Evolutionary conservation across 106 monocot species (phyloP), one percentile per base, ranked within the genome.

Genomic region (Xerophyta viscosa): DNA sequence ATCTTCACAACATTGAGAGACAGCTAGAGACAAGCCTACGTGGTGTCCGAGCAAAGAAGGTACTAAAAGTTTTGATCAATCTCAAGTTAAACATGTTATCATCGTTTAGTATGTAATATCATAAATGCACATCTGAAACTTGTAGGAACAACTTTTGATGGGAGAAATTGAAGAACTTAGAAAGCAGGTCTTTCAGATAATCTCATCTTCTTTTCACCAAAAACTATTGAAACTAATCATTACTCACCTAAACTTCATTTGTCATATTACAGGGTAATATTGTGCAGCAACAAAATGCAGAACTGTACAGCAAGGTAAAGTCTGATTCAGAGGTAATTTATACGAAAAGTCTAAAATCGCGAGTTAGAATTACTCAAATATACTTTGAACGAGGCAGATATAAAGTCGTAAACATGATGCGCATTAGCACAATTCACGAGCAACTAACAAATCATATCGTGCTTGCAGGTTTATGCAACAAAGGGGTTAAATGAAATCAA

Each of bases 221-320:
- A 9, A 47, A 7, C 3, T n/a, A 46, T 18, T 8, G 7, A 19
- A 8, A 7, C 8, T 2, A 20, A 23, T 20, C 21, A 23, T 25
- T 1, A 25, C 3, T 1, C 21, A 26, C 13, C 8, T 50, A 4
- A 50, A 24, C 27, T 24, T 24, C 13, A 26, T 8, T 26, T n/a
- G n/a, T 29, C 41, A 27, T 31, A n/a, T 47, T 48, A 20, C 67
- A 81, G 81, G 76, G 63, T 18, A 68, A 58, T 26, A 46, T 81
- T 28, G 31, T 76, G 42, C 71, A 76, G 39, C 71, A 72, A 81
- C 76, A 81, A 56, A 76, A 81, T 46, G 64, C 72, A 24, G 67
- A 76, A 25, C 71, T 81, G 18, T 64, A 72, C 47, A 68, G 67
- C 30, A 81, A 72, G 58, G 41, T 63, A n/a, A 48, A 71, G 71